Evolutionary conservation across 2,329 filamentous ascomycete genomes (phyloP), one percentile per base, ranked within the genome.

Genomic region (Mycosphaerelloides madeirae): DNA sequence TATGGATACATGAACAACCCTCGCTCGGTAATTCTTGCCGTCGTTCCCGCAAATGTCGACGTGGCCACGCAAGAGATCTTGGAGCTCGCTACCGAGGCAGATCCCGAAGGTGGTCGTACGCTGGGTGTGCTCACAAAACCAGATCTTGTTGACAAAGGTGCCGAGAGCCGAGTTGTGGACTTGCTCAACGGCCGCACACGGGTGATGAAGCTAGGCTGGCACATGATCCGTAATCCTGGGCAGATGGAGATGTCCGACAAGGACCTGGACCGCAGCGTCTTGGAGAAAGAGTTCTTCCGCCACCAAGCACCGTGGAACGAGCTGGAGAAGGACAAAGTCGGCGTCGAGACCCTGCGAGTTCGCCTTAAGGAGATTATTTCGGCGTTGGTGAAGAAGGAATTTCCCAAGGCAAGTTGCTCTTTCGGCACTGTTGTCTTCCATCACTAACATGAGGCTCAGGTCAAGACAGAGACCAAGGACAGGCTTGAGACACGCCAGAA

Each of bases 21-120:
- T 0, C 59, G 68, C 3, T 65, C 65, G 1, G 61, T 71, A 31
- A 71, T 73, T 22, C 59, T 74, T 1, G 60, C 68, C 0, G 71
- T 75, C 0, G 54, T 74, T 2, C 67, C 66, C 0, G 66, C 68
- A 7, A 68, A 67, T 22, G 64, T 67, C 3, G 72, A 77, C 40
- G 61, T 73, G 20, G 67, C 65, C 0, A 75, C 65, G 0, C 70
- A 76, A 40, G 65, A 70, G 28, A 74, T 76, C 29, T 55, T 75
- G 1, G 57, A 67, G 19, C 54, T 69, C 31, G 69, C 71, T 33
- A 61, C 61, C 6, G 50, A 62, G 5, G 47, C 50, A 8, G 68
- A 72, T 46, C 40, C 45, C 4, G 28, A 53, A 1, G 64, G 64
- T 3, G 42, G 53, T 7, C 50, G 65, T 4, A 68, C 65, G 3